Percentiles rank a stretch among this genome's conserved stretches.
Evolutionary conservation across 345 rosid species (phyloP).

Genomic region (Aquilaria sinensis): DNA sequence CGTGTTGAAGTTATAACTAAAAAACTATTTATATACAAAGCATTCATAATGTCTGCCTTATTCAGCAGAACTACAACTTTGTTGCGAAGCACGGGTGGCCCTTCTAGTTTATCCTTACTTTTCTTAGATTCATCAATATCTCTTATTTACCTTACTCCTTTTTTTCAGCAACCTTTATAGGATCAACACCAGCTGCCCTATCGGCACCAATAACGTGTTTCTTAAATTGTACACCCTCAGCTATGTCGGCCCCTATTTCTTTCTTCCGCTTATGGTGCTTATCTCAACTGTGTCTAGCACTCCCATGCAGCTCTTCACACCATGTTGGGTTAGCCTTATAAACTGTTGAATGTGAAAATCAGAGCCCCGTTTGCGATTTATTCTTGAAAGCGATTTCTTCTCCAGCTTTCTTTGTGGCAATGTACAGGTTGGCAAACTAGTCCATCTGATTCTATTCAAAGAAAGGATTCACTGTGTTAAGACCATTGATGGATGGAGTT

Average conservation of each 20-base stretch:
- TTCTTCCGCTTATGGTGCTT: constrained; percentile 77
- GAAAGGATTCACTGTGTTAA: constrained; percentile 76
- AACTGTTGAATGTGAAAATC: constrained; percentile 84
- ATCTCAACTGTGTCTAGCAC: constrained; percentile 74
- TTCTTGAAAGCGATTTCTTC: constrained; percentile 77
- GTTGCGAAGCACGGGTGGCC: not conserved
- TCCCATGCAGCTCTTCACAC: constrained; percentile 77
- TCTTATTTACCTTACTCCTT: no score
- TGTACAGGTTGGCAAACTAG: constrained; percentile 83
- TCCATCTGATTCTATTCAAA: constrained; percentile 69
- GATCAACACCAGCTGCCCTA: constrained; percentile 58
- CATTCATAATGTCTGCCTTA: no score
- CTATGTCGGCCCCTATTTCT: constrained; percentile 60
- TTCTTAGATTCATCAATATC: no score
- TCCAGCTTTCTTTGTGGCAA: constrained; percentile 77
- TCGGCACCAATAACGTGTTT: constrained; percentile 74
- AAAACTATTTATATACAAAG: no score
- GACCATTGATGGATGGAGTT: constrained; percentile 69
- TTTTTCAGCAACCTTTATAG: constrained; percentile 41
- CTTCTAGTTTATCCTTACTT: no score
- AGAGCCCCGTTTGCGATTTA: constrained; percentile 75
- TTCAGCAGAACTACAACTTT: no score
- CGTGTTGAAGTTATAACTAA: no score
- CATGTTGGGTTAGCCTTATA: constrained; percentile 94
- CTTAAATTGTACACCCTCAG: constrained; percentile 63